These are phyloP conservation scores for Talaromyces adpressus DNA, from an alignment of 495 filamentous ascomycete species.

Conservation along the genomic window DNA sequence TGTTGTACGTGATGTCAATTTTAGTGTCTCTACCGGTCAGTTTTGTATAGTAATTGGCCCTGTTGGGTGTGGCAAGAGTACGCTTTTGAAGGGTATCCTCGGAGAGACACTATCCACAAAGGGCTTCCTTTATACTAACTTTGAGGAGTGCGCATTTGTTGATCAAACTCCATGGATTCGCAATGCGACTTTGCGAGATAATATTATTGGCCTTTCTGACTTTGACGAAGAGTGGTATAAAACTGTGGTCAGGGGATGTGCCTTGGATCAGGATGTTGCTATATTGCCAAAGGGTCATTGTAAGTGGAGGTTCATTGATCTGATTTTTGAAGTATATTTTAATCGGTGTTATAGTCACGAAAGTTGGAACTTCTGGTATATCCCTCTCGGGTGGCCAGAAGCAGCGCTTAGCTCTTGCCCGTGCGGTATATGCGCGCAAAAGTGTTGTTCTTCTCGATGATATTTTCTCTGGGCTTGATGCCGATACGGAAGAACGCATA, in stretches of 20 bases:
- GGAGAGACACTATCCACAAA: slow-evolving; percentile 27
- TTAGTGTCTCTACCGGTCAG: slow-evolving; percentile 31
- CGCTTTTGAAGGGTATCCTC: slow-evolving; percentile 22
- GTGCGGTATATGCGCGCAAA: slow-evolving; percentile 48
- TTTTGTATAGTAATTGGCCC: slow-evolving; percentile 21
- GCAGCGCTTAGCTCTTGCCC: slow-evolving; percentile 60
- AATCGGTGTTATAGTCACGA: background rate
- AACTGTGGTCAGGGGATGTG: slow-evolving; percentile 54
- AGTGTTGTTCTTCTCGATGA: slow-evolving; percentile 52
- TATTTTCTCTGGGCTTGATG: slow-evolving; percentile 54
- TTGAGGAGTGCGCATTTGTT: slow-evolving; percentile 41
- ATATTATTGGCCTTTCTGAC: slow-evolving; percentile 45
- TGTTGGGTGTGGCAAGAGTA: slow-evolving; percentile 21
- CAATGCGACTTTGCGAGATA: slow-evolving; percentile 52
- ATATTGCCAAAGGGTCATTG: slow-evolving; percentile 55
- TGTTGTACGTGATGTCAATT: slow-evolving; percentile 31
- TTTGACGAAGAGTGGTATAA: slow-evolving; percentile 53
- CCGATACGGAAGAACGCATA: slow-evolving; percentile 53
- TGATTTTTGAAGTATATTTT: background rate
- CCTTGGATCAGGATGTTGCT: slow-evolving; percentile 48
- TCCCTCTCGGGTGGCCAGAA: slow-evolving; percentile 74
- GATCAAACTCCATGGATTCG: slow-evolving; percentile 47
- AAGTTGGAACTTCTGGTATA: slow-evolving; percentile 35
- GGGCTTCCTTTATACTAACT: slow-evolving; percentile 32
- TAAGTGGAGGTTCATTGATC: slow-evolving; percentile 64